Evolutionary conservation across 805 yeast species (phyloP).

Genomic region (Wickerhamomyces bisporus): DNA sequence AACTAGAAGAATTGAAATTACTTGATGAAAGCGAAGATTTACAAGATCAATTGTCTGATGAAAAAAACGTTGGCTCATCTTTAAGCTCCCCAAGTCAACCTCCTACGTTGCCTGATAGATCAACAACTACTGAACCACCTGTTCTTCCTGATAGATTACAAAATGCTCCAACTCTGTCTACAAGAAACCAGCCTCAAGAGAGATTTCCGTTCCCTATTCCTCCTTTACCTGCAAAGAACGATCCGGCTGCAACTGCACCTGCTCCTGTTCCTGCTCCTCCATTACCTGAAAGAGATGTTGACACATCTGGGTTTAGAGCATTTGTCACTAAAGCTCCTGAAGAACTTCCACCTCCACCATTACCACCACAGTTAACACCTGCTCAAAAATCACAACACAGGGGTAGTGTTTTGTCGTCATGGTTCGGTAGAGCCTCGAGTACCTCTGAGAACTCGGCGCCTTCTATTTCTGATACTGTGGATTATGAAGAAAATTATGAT

Average conservation of each 20-base stretch:
- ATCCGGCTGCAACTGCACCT: conserved; percentile 22
- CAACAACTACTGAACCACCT: background rate
- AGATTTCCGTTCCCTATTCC: conserved; percentile 1
- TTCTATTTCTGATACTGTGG: conserved; percentile 15
- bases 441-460: conserved; percentile 6
- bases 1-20: conserved; percentile 2
- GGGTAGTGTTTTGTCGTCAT: conserved; percentile 16
- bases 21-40: background rate
- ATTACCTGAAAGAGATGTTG: conserved; percentile 31
- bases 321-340: conserved; percentile 19
- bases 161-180: conserved; percentile 4
- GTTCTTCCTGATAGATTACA: background rate
- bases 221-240: conserved; percentile 4
- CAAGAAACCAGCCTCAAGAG: conserved; percentile 4
- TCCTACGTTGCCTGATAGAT: conserved; percentile 6
- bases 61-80: too few relatives aligned
- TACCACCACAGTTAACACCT: conserved; percentile 21
- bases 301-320: conserved; percentile 6
- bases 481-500: conserved; percentile 42
- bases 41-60: too few relatives aligned
- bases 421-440: conserved; percentile 16
- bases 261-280: conserved; percentile 22
- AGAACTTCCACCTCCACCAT: conserved; percentile 22
- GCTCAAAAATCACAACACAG: conserved; percentile 21
- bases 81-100: conserved; percentile 1